Conservation (phyloP, 768 basidiomycete genomes). For the Boletales sp. region DNA sequence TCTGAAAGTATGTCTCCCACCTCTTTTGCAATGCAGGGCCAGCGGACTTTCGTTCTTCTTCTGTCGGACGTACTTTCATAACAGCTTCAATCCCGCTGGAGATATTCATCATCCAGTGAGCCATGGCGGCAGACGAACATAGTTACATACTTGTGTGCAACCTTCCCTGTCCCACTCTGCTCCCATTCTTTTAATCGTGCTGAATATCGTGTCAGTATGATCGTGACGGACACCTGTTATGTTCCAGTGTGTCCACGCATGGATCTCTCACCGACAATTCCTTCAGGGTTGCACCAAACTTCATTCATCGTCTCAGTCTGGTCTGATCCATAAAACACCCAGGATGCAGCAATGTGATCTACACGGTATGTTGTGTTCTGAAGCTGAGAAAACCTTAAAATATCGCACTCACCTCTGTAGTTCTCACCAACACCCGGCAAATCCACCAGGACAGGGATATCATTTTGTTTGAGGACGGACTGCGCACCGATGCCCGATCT, state of each 20-base stretch:
- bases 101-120: background rate
- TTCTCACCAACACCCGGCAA: conserved; percentile 43
- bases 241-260: no score
- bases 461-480: conserved; percentile 25
- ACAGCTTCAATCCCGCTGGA: conserved; percentile 14
- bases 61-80: conserved; percentile 23
- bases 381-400: no score
- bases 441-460: conserved; percentile 31
- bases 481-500: conserved; percentile 44
- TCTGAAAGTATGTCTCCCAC: conserved; percentile 18
- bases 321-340: conserved; percentile 37
- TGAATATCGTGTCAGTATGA: background rate
- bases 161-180: conserved; percentile 39
- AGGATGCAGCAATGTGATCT: conserved; percentile 31
- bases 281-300: conserved; percentile 37
- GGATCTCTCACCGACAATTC: conserved; percentile 35
- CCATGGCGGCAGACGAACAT: background rate
- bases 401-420: conserved; percentile 28
- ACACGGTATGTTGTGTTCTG: background rate
- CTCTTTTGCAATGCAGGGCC: conserved; percentile 18
- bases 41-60: conserved; percentile 15
- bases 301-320: conserved; percentile 49
- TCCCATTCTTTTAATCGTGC: conserved; percentile 31
- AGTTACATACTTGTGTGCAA: conserved; percentile 49
- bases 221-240: no score